Percentiles rank a stretch among this genome's conserved stretches.
Evolutionary conservation across 1,284 basidiomycete genomes (phyloP).

Genomic region (Leccinum subrobustum): DNA sequence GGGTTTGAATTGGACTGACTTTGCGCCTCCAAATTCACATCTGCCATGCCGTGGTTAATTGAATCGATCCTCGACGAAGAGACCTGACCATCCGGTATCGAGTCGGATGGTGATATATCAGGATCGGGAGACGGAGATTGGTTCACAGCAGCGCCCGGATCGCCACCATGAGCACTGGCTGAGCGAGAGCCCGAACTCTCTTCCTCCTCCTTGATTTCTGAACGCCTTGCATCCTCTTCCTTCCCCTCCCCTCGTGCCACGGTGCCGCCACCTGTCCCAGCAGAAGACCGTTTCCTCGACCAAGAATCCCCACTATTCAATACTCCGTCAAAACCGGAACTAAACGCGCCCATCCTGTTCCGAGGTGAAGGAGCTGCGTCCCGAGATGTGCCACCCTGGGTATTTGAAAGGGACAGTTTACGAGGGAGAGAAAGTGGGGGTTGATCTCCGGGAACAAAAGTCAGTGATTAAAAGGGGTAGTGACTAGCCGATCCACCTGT

Average conservation of each 20-base stretch:
- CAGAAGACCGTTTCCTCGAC: slow-evolving; percentile 60
- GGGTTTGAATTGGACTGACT: slow-evolving; percentile 7
- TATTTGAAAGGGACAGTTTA: slow-evolving; percentile 68
- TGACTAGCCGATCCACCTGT: slow-evolving; percentile 44
- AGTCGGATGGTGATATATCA: slow-evolving; percentile 11
- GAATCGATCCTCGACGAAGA: slow-evolving; percentile 12
- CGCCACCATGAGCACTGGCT: slow-evolving; percentile 9
- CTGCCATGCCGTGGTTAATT: slow-evolving; percentile 12
- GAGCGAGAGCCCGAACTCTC: slow-evolving; percentile 38
- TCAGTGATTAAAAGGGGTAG: slow-evolving; percentile 13
- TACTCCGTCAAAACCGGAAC: slow-evolving; percentile 69
- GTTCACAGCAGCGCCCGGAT: slow-evolving; percentile 8
- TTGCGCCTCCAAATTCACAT: slow-evolving; percentile 20
- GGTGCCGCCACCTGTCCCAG: slow-evolving; percentile 40
- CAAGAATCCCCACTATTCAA: slow-evolving; percentile 65
- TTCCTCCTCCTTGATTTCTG: slow-evolving; percentile 59
- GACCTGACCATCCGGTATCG: slow-evolving; percentile 5
- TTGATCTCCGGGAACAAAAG: slow-evolving; percentile 41
- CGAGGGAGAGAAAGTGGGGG: slow-evolving; percentile 49
- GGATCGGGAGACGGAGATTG: slow-evolving; percentile 12
- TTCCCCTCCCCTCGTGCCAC: slow-evolving; percentile 40
- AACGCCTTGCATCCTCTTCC: slow-evolving; percentile 41
- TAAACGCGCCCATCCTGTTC: slow-evolving; percentile 51
- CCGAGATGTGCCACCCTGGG: slow-evolving; percentile 53
- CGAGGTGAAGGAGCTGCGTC: slow-evolving; percentile 67